These are phyloP conservation scores for Tetracladium setigerum DNA, from an alignment of 495 filamentous ascomycete species.

Conservation along the genomic window DNA sequence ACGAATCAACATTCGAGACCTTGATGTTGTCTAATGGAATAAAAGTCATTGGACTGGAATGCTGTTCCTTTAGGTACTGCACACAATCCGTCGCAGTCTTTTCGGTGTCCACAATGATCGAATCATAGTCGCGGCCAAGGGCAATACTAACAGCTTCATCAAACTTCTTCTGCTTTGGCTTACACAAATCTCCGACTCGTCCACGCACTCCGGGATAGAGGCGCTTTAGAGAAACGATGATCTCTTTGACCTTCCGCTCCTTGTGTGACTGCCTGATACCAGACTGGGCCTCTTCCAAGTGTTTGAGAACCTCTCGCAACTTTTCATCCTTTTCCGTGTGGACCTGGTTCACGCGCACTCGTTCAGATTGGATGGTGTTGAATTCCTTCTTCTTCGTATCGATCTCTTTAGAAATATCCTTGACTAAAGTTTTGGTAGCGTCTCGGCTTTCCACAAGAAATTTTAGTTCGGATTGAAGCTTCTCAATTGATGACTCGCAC, in stretches of 20 bases:
- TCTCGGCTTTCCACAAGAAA: conserved; percentile 61
- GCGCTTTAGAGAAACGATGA: conserved; percentile 76
- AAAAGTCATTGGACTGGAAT: conserved; percentile 78
- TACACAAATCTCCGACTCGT: conserved; percentile 84
- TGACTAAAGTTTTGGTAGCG: conserved; percentile 48
- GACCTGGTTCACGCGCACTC: conserved; percentile 67
- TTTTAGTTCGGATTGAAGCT: conserved; percentile 62
- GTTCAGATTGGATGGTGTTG: conserved; percentile 77
- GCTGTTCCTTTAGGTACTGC: conserved; percentile 85
- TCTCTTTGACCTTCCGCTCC: conserved; percentile 68
- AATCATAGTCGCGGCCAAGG: conserved; percentile 86
- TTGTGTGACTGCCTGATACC: conserved; percentile 76
- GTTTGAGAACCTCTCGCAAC: conserved; percentile 67
- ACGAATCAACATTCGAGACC: conserved; percentile 78
- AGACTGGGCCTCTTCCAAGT: conserved; percentile 74
- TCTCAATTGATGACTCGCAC: conserved; percentile 62
- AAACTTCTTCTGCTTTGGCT: conserved; percentile 93
- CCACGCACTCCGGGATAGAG: conserved; percentile 90
- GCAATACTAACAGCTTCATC: conserved; percentile 88
- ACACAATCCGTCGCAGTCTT: conserved; percentile 93
- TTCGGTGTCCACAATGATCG: conserved; percentile 92
- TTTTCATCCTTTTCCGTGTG: conserved; percentile 88
- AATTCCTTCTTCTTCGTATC: conserved; percentile 85
- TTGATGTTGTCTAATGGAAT: conserved; percentile 96
- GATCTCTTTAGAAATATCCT: conserved; percentile 66